A percentile compares a stretch with the other conserved stretches of the same genome.
Conservation (phyloP, 345 rosid genomes). For the Rhodamnia rubescens region DNA sequence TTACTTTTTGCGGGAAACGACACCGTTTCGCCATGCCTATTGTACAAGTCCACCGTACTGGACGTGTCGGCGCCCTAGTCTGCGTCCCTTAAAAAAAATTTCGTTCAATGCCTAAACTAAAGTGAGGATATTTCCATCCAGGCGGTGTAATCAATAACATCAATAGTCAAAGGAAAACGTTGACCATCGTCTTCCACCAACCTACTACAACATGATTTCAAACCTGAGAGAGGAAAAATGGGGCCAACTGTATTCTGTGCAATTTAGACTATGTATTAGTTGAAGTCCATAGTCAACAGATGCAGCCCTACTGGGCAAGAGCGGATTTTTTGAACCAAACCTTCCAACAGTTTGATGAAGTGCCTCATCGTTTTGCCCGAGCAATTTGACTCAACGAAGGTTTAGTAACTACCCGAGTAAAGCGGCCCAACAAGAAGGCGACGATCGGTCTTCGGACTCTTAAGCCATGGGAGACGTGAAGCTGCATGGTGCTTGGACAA, state of each 20-base stretch:
- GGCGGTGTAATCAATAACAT: background rate
- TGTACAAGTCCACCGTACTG: background rate
- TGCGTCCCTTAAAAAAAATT: too few species aligned
- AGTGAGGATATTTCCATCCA: too few species aligned
- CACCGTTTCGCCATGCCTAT: background rate
- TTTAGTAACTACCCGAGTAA: background rate
- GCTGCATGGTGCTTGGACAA: constrained; percentile 15
- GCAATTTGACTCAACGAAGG: background rate
- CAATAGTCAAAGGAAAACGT: background rate
- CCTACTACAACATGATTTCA: background rate
- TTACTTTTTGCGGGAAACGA: background rate
- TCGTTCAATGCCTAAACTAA: too few species aligned
- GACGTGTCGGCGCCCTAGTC: too few species aligned
- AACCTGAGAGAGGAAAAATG: too few species aligned
- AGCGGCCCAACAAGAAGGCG: background rate
- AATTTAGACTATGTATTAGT: background rate
- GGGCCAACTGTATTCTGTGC: background rate
- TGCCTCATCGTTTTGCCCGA: background rate
- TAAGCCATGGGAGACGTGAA: constrained; percentile 5
- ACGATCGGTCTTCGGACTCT: background rate
- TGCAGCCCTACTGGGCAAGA: background rate
- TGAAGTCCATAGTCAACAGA: background rate
- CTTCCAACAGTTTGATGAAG: too few species aligned
- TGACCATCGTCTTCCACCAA: background rate
- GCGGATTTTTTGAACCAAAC: background rate